Conservation (phyloP, 768 basidiomycete species). For the Lentinula detonsa region DNA sequence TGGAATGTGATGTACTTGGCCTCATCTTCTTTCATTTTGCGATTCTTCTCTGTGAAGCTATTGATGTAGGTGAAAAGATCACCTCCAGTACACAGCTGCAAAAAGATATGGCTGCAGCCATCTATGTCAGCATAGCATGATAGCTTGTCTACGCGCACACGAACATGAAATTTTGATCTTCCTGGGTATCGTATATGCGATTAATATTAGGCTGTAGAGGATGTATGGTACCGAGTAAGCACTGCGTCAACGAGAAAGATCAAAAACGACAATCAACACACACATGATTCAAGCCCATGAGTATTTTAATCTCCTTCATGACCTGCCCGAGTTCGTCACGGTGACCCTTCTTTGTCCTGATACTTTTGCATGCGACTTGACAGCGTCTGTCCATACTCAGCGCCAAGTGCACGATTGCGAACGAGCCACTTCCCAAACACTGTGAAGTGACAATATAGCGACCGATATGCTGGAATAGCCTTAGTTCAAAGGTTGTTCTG, state of each 20-base stretch:
- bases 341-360: conserved; percentile 45
- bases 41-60: conserved; percentile 41
- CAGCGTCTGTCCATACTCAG: conserved; percentile 55
- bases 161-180: conserved; percentile 52
- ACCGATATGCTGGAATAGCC: conserved; percentile 45
- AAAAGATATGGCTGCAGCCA: conserved; percentile 63
- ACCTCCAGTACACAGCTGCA: conserved; percentile 81
- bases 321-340: conserved; percentile 54
- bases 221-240: no score
- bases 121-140: background rate
- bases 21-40: conserved; percentile 68
- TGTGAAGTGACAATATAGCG: conserved; percentile 72
- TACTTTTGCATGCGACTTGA: conserved; percentile 83
- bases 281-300: conserved; percentile 69
- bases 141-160: conserved; percentile 8
- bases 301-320: conserved; percentile 74
- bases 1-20: conserved; percentile 83
- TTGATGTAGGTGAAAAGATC: conserved; percentile 86
- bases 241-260: background rate
- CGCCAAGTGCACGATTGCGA: conserved; percentile 78
- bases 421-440: conserved; percentile 75
- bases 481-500: background rate
- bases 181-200: conserved; percentile 64
- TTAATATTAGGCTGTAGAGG: conserved; percentile 73
- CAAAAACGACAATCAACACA: background rate